These are phyloP conservation scores for Cylindrotheca fusiformis DNA, from an alignment of 108 stramenopile species.

Conservation along the genomic window DNA sequence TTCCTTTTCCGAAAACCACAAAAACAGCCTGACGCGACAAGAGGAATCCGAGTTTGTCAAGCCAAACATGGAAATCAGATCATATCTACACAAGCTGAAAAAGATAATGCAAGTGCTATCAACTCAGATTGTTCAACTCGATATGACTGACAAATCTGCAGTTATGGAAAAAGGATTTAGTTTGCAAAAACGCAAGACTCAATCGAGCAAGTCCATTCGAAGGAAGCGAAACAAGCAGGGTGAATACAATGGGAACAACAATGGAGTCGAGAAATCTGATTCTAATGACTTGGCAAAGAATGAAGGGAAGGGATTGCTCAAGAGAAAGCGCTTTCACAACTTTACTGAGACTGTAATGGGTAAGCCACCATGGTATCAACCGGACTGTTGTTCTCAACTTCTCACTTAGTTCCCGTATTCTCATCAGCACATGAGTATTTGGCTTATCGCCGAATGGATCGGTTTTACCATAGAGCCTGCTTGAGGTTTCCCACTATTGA, in stretches of 20 bases:
- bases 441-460: conserved; percentile 61
- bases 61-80: conserved; percentile 29
- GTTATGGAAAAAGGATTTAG: conserved; percentile 54
- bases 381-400: not conserved
- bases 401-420: not conserved
- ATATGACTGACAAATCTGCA: conserved; percentile 40
- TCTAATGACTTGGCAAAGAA: conserved; percentile 10
- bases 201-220: not conserved
- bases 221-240: conserved; percentile 8
- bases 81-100: conserved; percentile 55
- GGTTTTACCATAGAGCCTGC: conserved; percentile 75
- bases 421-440: conserved; percentile 59
- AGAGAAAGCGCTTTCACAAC: conserved; percentile 74
- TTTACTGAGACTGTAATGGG: conserved; percentile 55
- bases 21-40: conserved; percentile 3
- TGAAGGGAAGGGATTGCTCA: conserved; percentile 22
- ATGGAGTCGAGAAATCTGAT: not conserved
- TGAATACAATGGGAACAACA: not conserved
- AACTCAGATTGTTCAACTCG: conserved; percentile 54
- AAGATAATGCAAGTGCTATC: conserved; percentile 63
- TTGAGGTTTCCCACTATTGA: conserved; percentile 30
- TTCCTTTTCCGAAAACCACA: conserved; percentile 22
- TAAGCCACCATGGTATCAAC: not conserved
- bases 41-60: conserved; percentile 3
- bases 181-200: conserved; percentile 33